Evolutionary conservation across 768 basidiomycete species (phyloP).

Genomic region (Lactarius psammicola): DNA sequence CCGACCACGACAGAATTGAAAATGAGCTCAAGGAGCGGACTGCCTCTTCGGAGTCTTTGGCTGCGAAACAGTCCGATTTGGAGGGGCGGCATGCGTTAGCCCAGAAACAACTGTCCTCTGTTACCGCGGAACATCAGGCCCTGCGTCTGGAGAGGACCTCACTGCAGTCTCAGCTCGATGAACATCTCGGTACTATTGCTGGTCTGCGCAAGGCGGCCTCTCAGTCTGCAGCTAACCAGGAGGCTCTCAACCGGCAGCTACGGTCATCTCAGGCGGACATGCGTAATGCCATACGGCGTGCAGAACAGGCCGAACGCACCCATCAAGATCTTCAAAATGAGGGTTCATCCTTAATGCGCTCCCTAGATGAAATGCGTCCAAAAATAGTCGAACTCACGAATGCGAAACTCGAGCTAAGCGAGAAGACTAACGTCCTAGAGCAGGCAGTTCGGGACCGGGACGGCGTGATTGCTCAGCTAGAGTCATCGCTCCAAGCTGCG

Average conservation of each 20-base stretch:
- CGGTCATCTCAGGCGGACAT: conserved; percentile 66
- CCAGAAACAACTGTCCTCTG: conserved; percentile 44
- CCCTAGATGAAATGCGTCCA: conserved; percentile 82
- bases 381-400: conserved; percentile 82
- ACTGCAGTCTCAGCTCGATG: conserved; percentile 48
- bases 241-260: conserved; percentile 52
- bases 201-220: conserved; percentile 60
- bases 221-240: conserved; percentile 53
- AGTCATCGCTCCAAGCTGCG: conserved; percentile 54
- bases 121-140: conserved; percentile 47
- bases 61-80: conserved; percentile 47
- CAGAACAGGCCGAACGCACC: conserved; percentile 69
- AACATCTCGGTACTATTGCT: conserved; percentile 46
- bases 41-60: conserved; percentile 49
- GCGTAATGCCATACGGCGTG: conserved; percentile 59
- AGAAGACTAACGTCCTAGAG: conserved; percentile 59
- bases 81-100: conserved; percentile 41
- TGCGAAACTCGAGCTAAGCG: conserved; percentile 63
- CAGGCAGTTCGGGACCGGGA: conserved; percentile 56
- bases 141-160: conserved; percentile 50
- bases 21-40: conserved; percentile 43
- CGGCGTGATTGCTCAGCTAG: conserved; percentile 57
- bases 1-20: conserved; percentile 59
- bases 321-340: conserved; percentile 75
- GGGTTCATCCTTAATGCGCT: conserved; percentile 72